phyloP scores from a whole-genome alignment of 768 basidiomycete species.

The Suillus variegatus region DNA sequence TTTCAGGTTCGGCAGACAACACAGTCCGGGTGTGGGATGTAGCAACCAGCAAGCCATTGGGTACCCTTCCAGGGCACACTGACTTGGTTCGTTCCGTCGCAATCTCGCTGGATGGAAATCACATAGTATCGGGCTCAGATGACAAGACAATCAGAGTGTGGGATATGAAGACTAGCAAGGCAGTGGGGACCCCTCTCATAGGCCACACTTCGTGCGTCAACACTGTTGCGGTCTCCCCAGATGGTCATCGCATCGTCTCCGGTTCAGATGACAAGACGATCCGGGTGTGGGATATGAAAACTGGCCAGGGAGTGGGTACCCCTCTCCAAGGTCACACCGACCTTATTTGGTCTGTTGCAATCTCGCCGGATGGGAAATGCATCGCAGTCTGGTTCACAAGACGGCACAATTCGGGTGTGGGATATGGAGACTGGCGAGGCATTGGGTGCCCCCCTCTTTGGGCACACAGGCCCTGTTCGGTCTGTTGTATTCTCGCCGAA shows the following conservation, averaged over 20 bases:
- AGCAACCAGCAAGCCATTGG: not conserved
- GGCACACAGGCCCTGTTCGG: not conserved
- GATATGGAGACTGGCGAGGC: not conserved
- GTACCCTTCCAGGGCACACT: not conserved
- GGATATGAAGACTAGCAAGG: not conserved
- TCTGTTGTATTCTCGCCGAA: not conserved
- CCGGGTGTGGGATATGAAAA: not conserved
- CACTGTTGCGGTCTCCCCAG: not conserved
- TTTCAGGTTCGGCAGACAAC: not conserved
- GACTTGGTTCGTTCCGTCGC: not conserved
- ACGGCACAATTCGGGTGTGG: constrained; percentile 4
- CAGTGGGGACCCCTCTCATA: not conserved
- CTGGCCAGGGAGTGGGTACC: not conserved
- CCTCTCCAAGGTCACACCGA: not conserved
- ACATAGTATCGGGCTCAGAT: too few species aligned
- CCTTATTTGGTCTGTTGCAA: not conserved
- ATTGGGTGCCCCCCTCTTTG: not conserved
- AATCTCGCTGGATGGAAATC: not conserved
- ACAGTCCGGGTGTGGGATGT: not conserved
- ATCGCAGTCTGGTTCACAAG: not conserved
- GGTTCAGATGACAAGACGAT: constrained; percentile 5
- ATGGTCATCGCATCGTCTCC: constrained; percentile 5
- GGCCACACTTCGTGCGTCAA: not conserved
- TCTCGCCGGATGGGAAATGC: not conserved
- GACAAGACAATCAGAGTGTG: too few species aligned